Conservation (phyloP, 208 protist genomes). For the Crithidia expoeki region DNA sequence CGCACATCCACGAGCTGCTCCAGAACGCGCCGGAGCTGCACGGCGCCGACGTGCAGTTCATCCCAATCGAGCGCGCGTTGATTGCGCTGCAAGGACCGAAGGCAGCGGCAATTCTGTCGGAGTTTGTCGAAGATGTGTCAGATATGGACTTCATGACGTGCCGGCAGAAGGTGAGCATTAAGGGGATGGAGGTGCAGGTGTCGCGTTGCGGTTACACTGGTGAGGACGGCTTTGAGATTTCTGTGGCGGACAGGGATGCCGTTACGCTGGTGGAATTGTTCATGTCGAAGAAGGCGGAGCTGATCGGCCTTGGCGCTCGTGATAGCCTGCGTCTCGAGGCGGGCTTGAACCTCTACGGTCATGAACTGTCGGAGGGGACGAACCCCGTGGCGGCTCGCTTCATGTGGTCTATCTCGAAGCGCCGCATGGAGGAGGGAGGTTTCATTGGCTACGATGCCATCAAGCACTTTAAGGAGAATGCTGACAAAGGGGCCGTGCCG, state of each 20-base stretch:
- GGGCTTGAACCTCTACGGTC: constrained; percentile 98
- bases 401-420: constrained; percentile 95
- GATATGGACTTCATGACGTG: constrained; percentile 89
- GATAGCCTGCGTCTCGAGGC: constrained; percentile 97
- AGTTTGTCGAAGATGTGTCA: constrained; percentile 32
- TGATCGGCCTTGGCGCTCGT: constrained; percentile 94
- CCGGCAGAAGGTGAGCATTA: constrained; percentile 43
- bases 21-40: constrained; percentile 50
- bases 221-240: constrained; percentile 99
- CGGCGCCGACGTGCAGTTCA: constrained; percentile 80
- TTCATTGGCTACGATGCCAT: constrained; percentile 94
- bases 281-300: constrained; percentile 45
- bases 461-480: constrained; percentile 45
- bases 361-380: constrained; percentile 95
- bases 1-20: constrained; percentile 63
- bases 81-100: constrained; percentile 95
- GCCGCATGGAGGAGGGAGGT: constrained; percentile 90
- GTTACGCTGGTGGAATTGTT: constrained; percentile 63
- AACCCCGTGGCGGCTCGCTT: constrained; percentile 95
- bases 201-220: constrained; percentile 98
- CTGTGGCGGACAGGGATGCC: constrained; percentile 50
- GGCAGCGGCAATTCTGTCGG: constrained; percentile 62
- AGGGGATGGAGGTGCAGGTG: constrained; percentile 58
- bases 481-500: constrained; percentile 48
- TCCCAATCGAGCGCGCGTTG: constrained; percentile 78